Base-by-base conservation (phyloP, 2,329 filamentous ascomycete genomes). In the Talaromyces albobiverticillius region DNA sequence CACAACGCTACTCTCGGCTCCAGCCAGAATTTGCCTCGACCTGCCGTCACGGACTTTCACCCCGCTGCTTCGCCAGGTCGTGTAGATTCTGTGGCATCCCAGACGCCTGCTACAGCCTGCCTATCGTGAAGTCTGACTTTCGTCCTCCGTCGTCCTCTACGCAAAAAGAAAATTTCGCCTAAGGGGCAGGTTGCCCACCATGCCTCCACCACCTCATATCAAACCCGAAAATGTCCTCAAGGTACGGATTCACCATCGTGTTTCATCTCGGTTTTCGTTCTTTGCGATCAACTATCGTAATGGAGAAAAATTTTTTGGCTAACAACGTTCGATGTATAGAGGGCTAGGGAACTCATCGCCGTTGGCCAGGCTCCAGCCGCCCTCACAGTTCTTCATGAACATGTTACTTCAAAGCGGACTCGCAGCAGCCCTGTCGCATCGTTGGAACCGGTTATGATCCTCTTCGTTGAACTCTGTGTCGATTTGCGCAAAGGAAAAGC, bases 171-270 rank as follows among this genome's bases (percentile, higher is more conserved):
- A 32, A 52, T 38, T n/a, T 51, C 46, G 51, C 62, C 59, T 57
- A 62, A 64, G 62, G 66, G 63, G 63, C 62, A 64, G 63, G 59
- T 68, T 65, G 66, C 69, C 74, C 75, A 84, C 68, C 71, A 87
- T 93, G 94, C 90, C 94, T 81, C 94, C 94, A 73, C 92, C 92
- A 79, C 89, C 91, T 65, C 91, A 97, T 76, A 92, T 94, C 74
- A 95, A 95, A 78, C 94, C 94, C 71, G 94, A 99, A 82, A 99
- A 99, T 87, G 92, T 96, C 73, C 86, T 97, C 75, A 96, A 96
- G 76, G 80, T 80, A 69, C 69, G 77, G 65, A 51, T 46, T 3
- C 41, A 51, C 29, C 32, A 32, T 22, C 23, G 51, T 38, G 26
- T 58, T 49, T 40, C 22, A 42, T 50, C 36, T 32, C 36, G n/a